A percentile compares a stretch with the other conserved stretches of the same genome.
Evolutionary conservation across 2,329 filamentous ascomycete genomes (phyloP).

Genomic region (Gremmenia infestans): DNA sequence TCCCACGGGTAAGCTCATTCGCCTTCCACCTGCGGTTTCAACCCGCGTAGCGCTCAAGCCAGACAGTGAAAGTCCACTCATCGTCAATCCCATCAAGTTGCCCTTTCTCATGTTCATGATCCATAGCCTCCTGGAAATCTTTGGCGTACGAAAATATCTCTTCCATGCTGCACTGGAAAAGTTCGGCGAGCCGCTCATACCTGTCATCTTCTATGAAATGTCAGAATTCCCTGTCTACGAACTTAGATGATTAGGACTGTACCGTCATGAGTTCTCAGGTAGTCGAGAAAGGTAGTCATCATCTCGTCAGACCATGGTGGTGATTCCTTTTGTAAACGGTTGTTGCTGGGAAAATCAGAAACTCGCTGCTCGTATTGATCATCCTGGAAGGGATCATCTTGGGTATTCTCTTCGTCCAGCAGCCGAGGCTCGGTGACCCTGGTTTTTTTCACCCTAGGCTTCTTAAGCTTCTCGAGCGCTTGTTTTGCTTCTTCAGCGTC

Average conservation of each 20-base stretch:
- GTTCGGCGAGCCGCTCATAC: conserved; percentile 16
- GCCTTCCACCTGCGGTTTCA: not conserved
- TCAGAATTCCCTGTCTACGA: conserved; percentile 1
- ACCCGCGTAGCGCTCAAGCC: not conserved
- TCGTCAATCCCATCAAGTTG: conserved; percentile 9
- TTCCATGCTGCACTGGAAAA: conserved; percentile 21
- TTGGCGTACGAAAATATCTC: conserved; percentile 26
- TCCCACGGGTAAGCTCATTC: too few relatives aligned
- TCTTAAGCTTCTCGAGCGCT: not conserved
- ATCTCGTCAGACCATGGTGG: conserved; percentile 5
- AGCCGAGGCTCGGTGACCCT: not conserved
- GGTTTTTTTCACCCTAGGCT: not conserved
- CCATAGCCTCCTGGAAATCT: conserved; percentile 23
- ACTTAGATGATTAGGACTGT: not conserved
- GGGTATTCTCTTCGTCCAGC: conserved; percentile 1
- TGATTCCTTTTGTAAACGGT: conserved; percentile 3
- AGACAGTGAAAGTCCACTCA: conserved; percentile 22
- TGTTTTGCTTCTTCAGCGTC: not conserved
- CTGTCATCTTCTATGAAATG: conserved; percentile 11
- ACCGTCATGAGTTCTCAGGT: conserved; percentile 11
- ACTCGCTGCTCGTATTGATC: conserved; percentile 5
- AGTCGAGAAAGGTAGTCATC: conserved; percentile 14
- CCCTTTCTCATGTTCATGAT: conserved; percentile 15
- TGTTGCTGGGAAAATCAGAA: conserved; percentile 15
- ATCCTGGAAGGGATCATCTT: conserved; percentile 10